Evolutionary conservation across 768 basidiomycete species (phyloP), one percentile per base, ranked within the genome.

Genomic region (Leccinum longicurvipes): DNA sequence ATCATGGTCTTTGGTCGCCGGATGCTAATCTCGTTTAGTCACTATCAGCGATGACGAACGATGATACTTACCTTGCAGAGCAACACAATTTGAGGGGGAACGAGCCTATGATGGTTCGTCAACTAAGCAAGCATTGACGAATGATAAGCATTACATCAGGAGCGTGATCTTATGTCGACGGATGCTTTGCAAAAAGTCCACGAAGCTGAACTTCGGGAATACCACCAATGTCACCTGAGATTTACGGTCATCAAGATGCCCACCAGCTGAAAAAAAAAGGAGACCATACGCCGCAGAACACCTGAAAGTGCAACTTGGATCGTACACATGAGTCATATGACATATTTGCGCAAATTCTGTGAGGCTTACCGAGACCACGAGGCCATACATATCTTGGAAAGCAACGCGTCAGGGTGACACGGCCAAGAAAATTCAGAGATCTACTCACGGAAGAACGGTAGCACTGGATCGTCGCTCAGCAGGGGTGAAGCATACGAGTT

Each of bases 61-160:
- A 29, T 0, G 83, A n/a, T 39, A 52, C 61, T 51, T 61, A 82
- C 85, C 74, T 87, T 87, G 76, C 82, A 83, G 21, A 87, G 67
- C 17, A 86, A 71, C 8, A 87, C 80, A 6, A 84, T 76, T 54
- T 86, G 82, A 15, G 86, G 85, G 19, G 86, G 85, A 29, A 87
- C 85, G 24, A 87, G 67, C 55, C 84, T 85, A 50, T 17, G 42
- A 56, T 15, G 6, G 53, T 52, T 32, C 3, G 36, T 56, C 21
- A 58, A 17, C 27, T 9, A 23, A 41, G 21, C 11, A 19, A 21
- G 10, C 24, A 80, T 67, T 53, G 28, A 9, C 24, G 7, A 31
- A 39, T 31, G 19, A 34, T n/a, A 36, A 41, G 17, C 7, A 65
- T 55, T 62, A 85, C 83, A 76, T 77, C 53, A 86, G 64, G 59